Conservation (phyloP, 345 rosid species). For the Adansonia digitata region DNA sequence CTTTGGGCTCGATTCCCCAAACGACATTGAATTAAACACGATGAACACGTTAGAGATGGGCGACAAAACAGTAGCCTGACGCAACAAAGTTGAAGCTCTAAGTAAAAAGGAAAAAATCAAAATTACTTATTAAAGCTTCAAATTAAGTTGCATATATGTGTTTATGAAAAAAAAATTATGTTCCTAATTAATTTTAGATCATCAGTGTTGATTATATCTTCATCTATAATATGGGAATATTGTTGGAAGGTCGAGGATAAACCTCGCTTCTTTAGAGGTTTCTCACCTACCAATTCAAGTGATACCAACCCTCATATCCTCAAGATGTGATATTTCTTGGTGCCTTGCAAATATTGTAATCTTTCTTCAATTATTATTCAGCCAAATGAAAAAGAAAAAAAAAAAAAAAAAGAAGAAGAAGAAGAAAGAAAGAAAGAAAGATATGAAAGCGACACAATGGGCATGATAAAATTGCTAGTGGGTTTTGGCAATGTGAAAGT, state of each 20-base stretch:
- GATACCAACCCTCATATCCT: slow-evolving; percentile 19
- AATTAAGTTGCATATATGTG: not conserved
- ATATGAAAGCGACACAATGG: not conserved
- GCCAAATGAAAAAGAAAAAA: not conserved
- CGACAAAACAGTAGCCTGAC: slow-evolving; percentile 17
- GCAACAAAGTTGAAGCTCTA: not conserved
- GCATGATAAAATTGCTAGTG: not conserved
- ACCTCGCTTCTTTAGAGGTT: slow-evolving; percentile 32
- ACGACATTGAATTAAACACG: slow-evolving; percentile 27
- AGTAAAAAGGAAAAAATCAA: not conserved
- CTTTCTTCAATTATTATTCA: not conserved
- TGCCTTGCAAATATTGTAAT: not conserved
- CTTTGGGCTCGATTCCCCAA: slow-evolving; percentile 56
- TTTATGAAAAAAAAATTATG: too few relatives aligned
- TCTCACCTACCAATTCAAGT: slow-evolving; percentile 38
- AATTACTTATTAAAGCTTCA: not conserved
- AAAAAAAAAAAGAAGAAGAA: too few relatives aligned
- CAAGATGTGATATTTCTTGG: not conserved
- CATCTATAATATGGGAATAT: slow-evolving; percentile 4
- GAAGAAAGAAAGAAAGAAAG: not conserved
- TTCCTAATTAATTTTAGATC: too few relatives aligned
- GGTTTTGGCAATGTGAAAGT: not conserved
- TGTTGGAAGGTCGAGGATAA: slow-evolving; percentile 29
- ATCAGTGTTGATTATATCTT: not conserved
- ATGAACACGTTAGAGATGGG: slow-evolving; percentile 31